A percentile compares a stretch with the other conserved stretches of the same genome.
Evolutionary conservation across 2,329 filamentous ascomycete species (phyloP).

Genomic region (Sporothrix euskadiensis): DNA sequence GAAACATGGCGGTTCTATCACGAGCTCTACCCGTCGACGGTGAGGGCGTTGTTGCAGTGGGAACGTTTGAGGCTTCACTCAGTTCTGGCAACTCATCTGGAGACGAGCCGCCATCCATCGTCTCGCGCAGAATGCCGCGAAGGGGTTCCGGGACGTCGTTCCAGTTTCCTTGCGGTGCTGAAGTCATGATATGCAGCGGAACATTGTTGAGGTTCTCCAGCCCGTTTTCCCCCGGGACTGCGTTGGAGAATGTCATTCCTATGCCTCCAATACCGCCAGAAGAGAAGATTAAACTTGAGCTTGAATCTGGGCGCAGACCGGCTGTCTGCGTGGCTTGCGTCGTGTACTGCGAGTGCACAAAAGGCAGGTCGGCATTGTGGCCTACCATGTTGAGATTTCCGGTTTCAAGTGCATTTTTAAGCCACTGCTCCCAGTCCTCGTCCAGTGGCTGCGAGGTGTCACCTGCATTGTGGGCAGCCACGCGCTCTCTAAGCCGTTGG

Average conservation of each 20-base stretch:
- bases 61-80: not conserved
- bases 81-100: slow-evolving; percentile 13
- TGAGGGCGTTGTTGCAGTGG: not conserved
- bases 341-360: slow-evolving; percentile 26
- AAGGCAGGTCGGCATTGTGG: slow-evolving; percentile 44
- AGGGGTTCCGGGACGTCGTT: slow-evolving; percentile 58
- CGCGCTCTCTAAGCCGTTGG: slow-evolving; percentile 63
- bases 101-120: slow-evolving; percentile 45
- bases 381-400: slow-evolving; percentile 56
- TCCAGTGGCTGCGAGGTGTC: slow-evolving; percentile 61
- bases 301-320: not conserved
- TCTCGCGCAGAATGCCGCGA: slow-evolving; percentile 53
- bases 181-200: slow-evolving; percentile 45
- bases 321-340: not conserved
- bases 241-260: not conserved
- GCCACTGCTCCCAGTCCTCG: slow-evolving; percentile 73
- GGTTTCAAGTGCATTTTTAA: slow-evolving; percentile 68
- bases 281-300: not conserved
- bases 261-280: not conserved
- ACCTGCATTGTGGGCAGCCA: slow-evolving; percentile 62
- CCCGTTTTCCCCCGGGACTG: not conserved
- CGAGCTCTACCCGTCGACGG: not conserved
- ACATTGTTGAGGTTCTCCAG: slow-evolving; percentile 39
- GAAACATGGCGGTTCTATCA: not conserved
- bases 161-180: slow-evolving; percentile 60